Evolutionary conservation across 768 basidiomycete genomes (phyloP).

Genomic region (Lentinula raphanica): DNA sequence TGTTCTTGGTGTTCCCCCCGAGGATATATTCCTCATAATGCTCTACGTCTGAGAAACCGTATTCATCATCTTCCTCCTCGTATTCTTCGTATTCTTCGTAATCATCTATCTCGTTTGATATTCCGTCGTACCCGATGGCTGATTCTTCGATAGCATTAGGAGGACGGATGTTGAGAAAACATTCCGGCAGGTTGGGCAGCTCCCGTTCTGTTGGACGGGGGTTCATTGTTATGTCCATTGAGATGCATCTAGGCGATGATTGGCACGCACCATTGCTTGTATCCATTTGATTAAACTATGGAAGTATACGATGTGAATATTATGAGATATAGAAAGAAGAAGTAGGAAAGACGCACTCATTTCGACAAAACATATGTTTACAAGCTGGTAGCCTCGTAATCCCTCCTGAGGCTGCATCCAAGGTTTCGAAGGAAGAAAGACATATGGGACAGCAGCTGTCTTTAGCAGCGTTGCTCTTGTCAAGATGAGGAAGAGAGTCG

Average conservation of each 20-base stretch:
- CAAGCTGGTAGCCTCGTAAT: conserved; percentile 56
- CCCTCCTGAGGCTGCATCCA: conserved; percentile 21
- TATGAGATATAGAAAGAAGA: not conserved
- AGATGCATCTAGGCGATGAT: no score
- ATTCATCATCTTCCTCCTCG: no score
- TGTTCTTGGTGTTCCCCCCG: no score
- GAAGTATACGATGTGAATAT: conserved; percentile 3
- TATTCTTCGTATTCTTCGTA: no score
- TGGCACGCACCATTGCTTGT: conserved; percentile 42
- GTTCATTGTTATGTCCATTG: not conserved
- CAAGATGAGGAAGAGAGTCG: conserved; percentile 38
- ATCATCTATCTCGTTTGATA: no score
- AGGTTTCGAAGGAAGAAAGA: conserved; percentile 41
- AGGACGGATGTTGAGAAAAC: conserved; percentile 50
- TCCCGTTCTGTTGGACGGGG: conserved; percentile 47
- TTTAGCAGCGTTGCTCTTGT: conserved; percentile 31
- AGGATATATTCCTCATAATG: no score
- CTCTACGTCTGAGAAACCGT: no score
- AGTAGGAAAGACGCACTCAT: conserved; percentile 48
- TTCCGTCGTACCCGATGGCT: no score
- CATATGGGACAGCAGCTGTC: conserved; percentile 68
- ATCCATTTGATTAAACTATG: conserved; percentile 66
- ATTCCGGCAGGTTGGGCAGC: conserved; percentile 63
- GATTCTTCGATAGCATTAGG: conserved; percentile 52
- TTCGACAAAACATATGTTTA: conserved; percentile 63